A percentile compares a stretch with the other conserved stretches of the same genome.
Evolutionary conservation across 192 early-diverging fungal species (phyloP).

Genomic region (Funneliformis mosseae): DNA sequence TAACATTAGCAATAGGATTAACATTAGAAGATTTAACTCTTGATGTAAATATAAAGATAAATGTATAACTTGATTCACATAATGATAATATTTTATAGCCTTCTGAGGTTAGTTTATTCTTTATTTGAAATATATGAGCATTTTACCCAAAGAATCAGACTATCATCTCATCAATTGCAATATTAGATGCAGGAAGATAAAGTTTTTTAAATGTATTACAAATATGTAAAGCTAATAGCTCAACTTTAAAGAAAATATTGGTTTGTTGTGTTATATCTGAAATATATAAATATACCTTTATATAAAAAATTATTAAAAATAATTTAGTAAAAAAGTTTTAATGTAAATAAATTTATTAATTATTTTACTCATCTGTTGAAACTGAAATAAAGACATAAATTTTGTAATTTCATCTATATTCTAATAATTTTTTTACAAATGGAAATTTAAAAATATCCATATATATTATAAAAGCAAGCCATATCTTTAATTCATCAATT

Average conservation of each 20-base stretch:
- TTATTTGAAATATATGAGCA: constrained; percentile 33
- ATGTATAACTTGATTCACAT: constrained; percentile 25
- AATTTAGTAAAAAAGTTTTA: not conserved
- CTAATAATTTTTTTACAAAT: constrained; percentile 15
- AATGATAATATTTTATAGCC: constrained; percentile 40
- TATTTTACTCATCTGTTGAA: constrained; percentile 28
- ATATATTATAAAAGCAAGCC: constrained; percentile 37
- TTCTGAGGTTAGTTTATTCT: constrained; percentile 33
- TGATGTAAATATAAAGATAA: constrained; percentile 29
- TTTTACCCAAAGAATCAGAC: constrained; percentile 35
- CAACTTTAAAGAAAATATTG: constrained; percentile 30
- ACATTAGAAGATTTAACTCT: constrained; percentile 19
- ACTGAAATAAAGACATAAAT: constrained; percentile 35
- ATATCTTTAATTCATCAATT: constrained; percentile 25
- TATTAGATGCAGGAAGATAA: constrained; percentile 33
- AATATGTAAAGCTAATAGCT: constrained; percentile 32
- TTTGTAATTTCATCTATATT: constrained; percentile 22
- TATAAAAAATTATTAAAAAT: not conserved
- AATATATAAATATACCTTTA: constrained; percentile 35
- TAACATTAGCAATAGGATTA: constrained; percentile 9
- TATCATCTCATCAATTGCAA: constrained; percentile 41
- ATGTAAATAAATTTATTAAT: not conserved
- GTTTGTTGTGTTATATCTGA: constrained; percentile 1
- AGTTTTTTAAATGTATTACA: constrained; percentile 16
- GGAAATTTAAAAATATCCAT: constrained; percentile 28